A percentile compares a stretch with the other conserved stretches of the same genome.
Conservation (phyloP, 2,329 filamentous ascomycete genomes). For the Penicillium sp. region DNA sequence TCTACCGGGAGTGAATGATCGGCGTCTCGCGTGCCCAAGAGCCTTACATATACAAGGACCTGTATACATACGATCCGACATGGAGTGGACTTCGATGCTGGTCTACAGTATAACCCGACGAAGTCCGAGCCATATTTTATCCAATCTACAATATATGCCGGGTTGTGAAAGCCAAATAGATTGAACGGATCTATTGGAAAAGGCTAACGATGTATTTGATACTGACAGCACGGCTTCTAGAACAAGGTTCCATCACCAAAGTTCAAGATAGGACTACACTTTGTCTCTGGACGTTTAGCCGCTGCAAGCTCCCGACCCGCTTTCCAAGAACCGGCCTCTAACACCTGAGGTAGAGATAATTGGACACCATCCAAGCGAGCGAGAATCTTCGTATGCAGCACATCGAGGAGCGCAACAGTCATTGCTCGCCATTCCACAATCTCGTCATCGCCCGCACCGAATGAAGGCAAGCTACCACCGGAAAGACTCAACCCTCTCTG, state of each 20-base stretch:
- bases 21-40: no score
- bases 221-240: conserved; percentile 12
- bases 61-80: no score
- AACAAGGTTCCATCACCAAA: conserved; percentile 44
- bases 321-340: conserved; percentile 59
- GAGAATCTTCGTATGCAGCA: conserved; percentile 53
- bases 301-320: conserved; percentile 41
- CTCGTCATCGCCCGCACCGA: conserved; percentile 60
- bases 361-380: conserved; percentile 37
- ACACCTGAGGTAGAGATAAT: conserved; percentile 52
- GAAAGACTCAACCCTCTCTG: conserved; percentile 50
- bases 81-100: no score
- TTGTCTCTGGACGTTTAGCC: conserved; percentile 32
- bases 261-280: conserved; percentile 42
- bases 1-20: no score
- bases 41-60: no score
- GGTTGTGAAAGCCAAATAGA: no score
- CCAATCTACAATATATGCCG: no score
- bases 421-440: conserved; percentile 67
- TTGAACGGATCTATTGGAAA: background rate
- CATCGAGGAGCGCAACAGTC: conserved; percentile 61
- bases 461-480: conserved; percentile 45
- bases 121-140: background rate
- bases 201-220: background rate
- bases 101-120: no score